phyloP scores from a whole-genome alignment of 495 filamentous ascomycete species.

The Aspergillus nidulans region DNA sequence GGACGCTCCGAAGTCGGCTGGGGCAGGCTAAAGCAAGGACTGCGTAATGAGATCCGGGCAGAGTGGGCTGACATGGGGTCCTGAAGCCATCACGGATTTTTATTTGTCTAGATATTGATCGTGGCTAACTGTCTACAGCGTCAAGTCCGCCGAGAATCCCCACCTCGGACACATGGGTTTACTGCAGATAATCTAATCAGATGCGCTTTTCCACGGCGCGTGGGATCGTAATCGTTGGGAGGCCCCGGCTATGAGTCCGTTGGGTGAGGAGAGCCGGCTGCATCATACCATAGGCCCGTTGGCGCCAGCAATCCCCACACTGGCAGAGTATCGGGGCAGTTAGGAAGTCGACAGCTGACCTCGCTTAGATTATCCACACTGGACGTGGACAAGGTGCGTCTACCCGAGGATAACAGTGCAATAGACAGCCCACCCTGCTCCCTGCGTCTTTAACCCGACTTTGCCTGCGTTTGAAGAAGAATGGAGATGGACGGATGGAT shows the following conservation, averaged over 20 bases:
- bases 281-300: background rate
- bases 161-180: background rate
- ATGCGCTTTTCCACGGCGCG: background rate
- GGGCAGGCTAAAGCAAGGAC: no score
- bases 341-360: background rate
- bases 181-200: conserved; percentile 3
- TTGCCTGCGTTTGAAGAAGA: no score
- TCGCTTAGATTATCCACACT: background rate
- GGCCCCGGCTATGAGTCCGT: no score
- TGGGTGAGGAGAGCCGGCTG: no score
- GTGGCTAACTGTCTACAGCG: background rate
- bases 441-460: no score
- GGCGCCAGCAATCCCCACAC: background rate
- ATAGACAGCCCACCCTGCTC: no score
- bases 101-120: background rate
- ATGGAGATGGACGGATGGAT: no score
- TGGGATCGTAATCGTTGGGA: background rate
- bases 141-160: background rate
- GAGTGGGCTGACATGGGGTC: background rate
- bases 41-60: background rate
- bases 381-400: no score
- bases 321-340: background rate
- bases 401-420: no score
- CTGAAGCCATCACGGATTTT: background rate
- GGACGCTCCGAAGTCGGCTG: background rate